Evolutionary conservation across 352 stramenopile species (phyloP).

Genomic region (Pythium aphanidermatum): DNA sequence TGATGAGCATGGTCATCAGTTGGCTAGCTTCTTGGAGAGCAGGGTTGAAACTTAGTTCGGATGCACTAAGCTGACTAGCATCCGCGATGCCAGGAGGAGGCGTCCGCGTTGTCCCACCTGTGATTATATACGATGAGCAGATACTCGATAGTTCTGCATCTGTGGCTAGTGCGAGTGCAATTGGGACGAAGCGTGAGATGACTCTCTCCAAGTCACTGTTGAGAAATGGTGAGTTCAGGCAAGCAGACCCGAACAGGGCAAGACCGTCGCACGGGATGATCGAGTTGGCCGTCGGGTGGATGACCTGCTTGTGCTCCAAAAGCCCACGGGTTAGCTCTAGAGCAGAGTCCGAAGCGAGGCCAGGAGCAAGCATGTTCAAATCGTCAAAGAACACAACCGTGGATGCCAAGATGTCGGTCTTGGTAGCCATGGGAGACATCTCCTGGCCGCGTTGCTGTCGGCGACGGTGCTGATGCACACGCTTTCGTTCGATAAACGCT

Average conservation of each 20-base stretch:
- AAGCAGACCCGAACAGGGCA: too few species aligned
- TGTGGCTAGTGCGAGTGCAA: constrained; percentile 23
- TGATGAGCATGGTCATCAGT: constrained; percentile 36
- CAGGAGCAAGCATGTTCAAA: constrained; percentile 31
- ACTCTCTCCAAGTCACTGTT: constrained; percentile 21
- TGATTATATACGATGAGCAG: constrained; percentile 30
- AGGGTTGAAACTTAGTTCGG: constrained; percentile 4
- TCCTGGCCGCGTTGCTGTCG: too few species aligned
- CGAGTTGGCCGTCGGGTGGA: constrained; percentile 30
- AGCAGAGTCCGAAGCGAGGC: constrained; percentile 22
- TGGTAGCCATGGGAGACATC: too few species aligned
- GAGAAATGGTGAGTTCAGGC: constrained; percentile 10
- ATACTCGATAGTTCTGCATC: constrained; percentile 49
- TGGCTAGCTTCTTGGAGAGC: constrained; percentile 27
- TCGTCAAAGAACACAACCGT: constrained; percentile 59
- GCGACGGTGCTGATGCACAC: constrained; percentile 1
- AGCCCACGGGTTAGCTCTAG: constrained; percentile 47
- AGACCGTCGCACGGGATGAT: constrained; percentile 18
- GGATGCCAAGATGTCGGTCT: too few species aligned
- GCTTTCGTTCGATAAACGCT: constrained; percentile 13
- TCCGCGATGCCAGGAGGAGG: too few species aligned
- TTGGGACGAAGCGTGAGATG: constrained; percentile 25
- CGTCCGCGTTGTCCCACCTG: too few species aligned
- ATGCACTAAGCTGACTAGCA: too few species aligned
- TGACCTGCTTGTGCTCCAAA: constrained; percentile 28